Evolutionary conservation across 176 grass and related monocot genomes (phyloP).

Genomic region (Typha latifolia): DNA sequence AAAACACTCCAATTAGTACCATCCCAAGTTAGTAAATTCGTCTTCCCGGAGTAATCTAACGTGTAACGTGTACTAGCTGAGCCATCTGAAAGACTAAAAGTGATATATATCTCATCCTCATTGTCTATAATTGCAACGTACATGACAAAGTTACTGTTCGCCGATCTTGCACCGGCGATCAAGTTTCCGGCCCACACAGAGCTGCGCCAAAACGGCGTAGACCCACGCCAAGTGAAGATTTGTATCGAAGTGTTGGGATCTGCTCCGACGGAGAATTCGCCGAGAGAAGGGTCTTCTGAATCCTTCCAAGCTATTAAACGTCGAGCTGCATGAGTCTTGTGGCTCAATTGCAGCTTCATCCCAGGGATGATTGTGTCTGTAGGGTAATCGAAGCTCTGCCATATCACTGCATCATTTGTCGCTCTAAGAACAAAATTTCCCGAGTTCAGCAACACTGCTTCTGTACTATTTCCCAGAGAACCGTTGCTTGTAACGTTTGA

Average conservation of each 20-base stretch:
- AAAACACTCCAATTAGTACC: background rate
- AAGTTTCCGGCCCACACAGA: background rate
- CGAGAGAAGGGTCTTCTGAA: background rate
- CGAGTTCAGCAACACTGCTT: background rate
- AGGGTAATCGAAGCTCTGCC: constrained; percentile 34
- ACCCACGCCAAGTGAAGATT: no score
- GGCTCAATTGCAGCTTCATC: constrained; percentile 33
- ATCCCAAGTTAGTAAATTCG: constrained; percentile 9
- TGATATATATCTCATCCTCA: background rate
- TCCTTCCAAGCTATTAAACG: constrained; percentile 6
- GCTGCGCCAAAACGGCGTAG: no score
- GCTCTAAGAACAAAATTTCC: constrained; percentile 26
- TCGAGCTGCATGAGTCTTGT: background rate
- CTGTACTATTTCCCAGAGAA: no score
- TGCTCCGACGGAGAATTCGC: constrained; percentile 3
- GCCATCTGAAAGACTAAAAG: constrained; percentile 11
- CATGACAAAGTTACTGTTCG: background rate
- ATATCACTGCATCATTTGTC: background rate
- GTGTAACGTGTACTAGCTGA: constrained; percentile 12
- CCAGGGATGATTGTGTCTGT: constrained; percentile 26
- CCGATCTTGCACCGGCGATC: background rate
- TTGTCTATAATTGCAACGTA: background rate
- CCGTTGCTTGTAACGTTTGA: background rate
- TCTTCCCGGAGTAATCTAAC: constrained; percentile 22
- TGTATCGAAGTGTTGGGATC: no score